Conservation (phyloP, 2,329 filamentous ascomycete genomes). For the Teratosphaeriaceae sp. region DNA sequence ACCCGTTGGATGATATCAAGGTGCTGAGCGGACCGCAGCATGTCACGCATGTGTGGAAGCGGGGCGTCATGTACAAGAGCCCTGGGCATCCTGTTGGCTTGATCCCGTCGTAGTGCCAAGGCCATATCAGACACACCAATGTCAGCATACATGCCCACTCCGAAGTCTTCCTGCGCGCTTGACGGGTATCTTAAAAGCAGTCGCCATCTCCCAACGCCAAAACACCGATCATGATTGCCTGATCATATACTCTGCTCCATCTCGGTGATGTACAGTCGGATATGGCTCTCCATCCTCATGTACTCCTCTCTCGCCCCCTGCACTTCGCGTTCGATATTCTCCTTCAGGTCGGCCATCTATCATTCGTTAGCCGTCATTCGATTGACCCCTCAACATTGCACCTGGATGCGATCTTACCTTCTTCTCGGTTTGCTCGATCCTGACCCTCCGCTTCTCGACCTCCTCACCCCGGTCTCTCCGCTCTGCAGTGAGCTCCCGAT, state of each 20-base stretch:
- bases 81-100: conserved; percentile 15
- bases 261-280: conserved; percentile 95
- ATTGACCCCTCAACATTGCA: not conserved
- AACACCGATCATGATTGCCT: not conserved
- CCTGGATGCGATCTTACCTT: conserved; percentile 57
- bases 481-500: conserved; percentile 77
- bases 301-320: conserved; percentile 89
- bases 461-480: conserved; percentile 79
- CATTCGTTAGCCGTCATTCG: conserved; percentile 15
- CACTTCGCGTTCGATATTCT: conserved; percentile 93
- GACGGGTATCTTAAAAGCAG: not conserved
- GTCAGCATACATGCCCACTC: no score
- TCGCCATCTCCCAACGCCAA: not conserved
- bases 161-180: no score
- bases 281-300: conserved; percentile 94
- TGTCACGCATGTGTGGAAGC: conserved; percentile 44
- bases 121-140: no score
- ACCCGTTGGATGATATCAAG: conserved; percentile 40
- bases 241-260: conserved; percentile 79
- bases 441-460: conserved; percentile 84
- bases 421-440: conserved; percentile 97
- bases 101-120: not conserved
- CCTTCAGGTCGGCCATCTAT: conserved; percentile 95
- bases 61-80: conserved; percentile 37
- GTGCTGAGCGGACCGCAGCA: conserved; percentile 30